Conservation (phyloP, 108 stramenopile genomes). For the Epithemia pelagica region DNA sequence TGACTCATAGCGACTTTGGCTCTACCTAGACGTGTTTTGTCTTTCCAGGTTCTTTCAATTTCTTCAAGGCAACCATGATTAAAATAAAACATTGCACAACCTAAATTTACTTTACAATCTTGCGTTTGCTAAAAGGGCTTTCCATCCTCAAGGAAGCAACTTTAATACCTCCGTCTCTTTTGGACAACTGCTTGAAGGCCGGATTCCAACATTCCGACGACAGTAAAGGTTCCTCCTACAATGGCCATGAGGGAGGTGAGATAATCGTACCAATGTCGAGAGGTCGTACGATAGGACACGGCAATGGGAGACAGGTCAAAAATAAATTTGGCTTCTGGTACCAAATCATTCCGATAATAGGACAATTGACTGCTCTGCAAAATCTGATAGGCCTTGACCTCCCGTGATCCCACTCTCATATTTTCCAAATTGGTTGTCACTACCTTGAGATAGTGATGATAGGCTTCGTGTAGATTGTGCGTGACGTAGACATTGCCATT, state of each 20-base stretch:
- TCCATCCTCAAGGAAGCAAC: too few relatives aligned
- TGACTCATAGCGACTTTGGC: too few relatives aligned
- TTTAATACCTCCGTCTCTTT: conserved; percentile 1
- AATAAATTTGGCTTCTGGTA: conserved; percentile 78
- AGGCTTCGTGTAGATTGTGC: conserved; percentile 72
- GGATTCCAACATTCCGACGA: conserved; percentile 83
- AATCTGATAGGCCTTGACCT: conserved; percentile 52
- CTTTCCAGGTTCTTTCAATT: too few relatives aligned
- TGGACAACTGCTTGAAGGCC: conserved; percentile 19
- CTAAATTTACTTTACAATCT: too few relatives aligned
- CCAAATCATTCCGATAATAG: conserved; percentile 44
- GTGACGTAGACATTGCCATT: conserved; percentile 78
- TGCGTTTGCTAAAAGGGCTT: too few relatives aligned
- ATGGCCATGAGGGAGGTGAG: conserved; percentile 90
- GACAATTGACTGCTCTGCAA: conserved; percentile 62
- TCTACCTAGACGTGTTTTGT: too few relatives aligned
- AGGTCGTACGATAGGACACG: conserved; percentile 47
- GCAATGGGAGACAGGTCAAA: conserved; percentile 85
- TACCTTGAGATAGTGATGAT: conserved; percentile 94
- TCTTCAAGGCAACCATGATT: too few relatives aligned
- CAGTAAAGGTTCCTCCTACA: conserved; percentile 93
- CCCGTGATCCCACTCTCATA: conserved; percentile 22
- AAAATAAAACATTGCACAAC: too few relatives aligned
- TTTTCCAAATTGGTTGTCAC: conserved; percentile 50
- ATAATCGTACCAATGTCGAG: conserved; percentile 88